A percentile compares a stretch with the other conserved stretches of the same genome.
Evolutionary conservation across 495 filamentous ascomycete genomes (phyloP).

Genomic region (Aspergillus mulundensis): DNA sequence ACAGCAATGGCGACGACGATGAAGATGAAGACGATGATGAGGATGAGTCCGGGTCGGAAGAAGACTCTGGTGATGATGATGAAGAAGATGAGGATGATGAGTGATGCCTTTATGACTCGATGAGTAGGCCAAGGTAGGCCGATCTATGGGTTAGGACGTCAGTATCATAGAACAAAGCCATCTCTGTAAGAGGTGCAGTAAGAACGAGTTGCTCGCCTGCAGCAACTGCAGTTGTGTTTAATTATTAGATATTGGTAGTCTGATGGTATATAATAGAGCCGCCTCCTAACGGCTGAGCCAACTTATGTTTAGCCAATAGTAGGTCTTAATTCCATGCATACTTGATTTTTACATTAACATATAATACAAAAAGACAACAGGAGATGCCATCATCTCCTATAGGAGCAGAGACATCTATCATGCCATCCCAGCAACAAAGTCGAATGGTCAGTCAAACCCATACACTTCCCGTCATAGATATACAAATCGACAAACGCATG

Average conservation of each 20-base stretch:
- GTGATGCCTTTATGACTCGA: background rate
- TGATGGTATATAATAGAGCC: background rate
- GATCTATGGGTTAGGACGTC: background rate
- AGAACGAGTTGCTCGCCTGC: background rate
- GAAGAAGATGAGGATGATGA: conserved; percentile 25
- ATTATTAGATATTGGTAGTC: too few species aligned
- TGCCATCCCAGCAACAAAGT: background rate
- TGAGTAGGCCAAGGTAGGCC: background rate
- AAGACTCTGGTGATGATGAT: conserved; percentile 24
- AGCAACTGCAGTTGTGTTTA: background rate
- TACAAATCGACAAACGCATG: background rate
- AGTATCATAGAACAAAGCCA: background rate
- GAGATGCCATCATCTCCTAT: background rate
- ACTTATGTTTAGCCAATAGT: too few species aligned
- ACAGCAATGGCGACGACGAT: conserved; percentile 61
- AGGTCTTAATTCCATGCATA: background rate
- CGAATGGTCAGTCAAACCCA: too few species aligned
- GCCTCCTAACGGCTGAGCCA: too few species aligned
- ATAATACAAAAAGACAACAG: conserved; percentile 21
- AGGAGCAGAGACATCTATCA: background rate
- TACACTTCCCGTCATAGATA: background rate
- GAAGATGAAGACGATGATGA: conserved; percentile 58
- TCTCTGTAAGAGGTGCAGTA: background rate
- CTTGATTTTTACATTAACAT: conserved; percentile 17
- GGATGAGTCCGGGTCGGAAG: conserved; percentile 25